phyloP scores from a whole-genome alignment of 78 protist species.

The Pigoraptor vietnamica region DNA sequence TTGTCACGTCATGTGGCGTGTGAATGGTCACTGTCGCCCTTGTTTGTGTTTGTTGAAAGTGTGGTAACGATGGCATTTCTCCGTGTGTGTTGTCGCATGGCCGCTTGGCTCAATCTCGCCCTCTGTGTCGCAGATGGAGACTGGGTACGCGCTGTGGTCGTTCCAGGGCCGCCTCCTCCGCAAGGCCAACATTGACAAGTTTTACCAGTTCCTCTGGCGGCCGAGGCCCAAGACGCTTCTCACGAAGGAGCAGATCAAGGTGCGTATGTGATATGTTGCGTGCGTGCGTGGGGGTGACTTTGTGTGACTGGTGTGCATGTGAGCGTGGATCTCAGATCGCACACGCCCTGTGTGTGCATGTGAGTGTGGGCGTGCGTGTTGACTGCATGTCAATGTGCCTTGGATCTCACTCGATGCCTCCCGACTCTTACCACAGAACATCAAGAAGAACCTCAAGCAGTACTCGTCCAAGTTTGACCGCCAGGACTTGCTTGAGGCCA shows the following conservation, averaged over 20 bases:
- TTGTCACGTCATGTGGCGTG: too few relatives aligned
- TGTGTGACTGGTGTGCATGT: background rate
- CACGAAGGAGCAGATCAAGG: constrained; percentile 20
- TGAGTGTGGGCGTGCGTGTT: background rate
- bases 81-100: background rate
- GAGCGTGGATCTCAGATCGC: background rate
- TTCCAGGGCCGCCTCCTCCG: constrained; percentile 50
- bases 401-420: background rate
- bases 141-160: constrained; percentile 80
- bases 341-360: background rate
- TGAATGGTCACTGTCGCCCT: too few relatives aligned
- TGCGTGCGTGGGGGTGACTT: background rate
- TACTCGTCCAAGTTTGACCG: constrained; percentile 21
- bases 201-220: constrained; percentile 86
- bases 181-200: constrained; percentile 52
- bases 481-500: background rate
- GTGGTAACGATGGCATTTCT: too few relatives aligned
- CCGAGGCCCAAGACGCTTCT: constrained; percentile 81
- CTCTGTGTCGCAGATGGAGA: constrained; percentile 69
- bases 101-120: too few relatives aligned
- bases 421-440: background rate
- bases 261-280: background rate
- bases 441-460: constrained; percentile 6
- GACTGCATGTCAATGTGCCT: background rate
- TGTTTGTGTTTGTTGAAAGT: too few relatives aligned